Base-by-base conservation (phyloP, 441 rosid species). In the Pelargonium australe region DNA sequence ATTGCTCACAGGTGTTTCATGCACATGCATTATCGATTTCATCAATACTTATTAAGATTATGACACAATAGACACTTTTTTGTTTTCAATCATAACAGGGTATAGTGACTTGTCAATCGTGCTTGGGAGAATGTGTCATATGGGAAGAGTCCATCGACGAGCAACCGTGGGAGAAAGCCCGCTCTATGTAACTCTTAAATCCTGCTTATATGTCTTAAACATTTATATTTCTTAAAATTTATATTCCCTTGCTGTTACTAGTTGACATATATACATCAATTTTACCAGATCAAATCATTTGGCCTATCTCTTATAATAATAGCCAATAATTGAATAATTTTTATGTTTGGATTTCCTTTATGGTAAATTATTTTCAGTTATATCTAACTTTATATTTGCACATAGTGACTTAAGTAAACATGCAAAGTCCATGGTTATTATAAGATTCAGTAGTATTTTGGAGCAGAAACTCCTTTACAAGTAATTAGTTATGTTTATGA, bases 71-170 rank as follows among this genome's bases (percentile, higher is more conserved):
- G 23, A 20, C 23, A 20, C 23, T 20, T 20, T 20, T 20, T 20
- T 20, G 28, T 68, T 19, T 23, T 5, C 40, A 19, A 37, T 80
- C 25, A 41, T 75, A 63, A 71, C 79, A 93, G 98, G 97, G 97
- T 67, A 83, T 87, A 75, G 81, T 86, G 85, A 89, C 91, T 66
- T 93, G 98, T 78, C 70, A n/a, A 12, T 86, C 77, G 64, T 93
- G 97, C 82, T 85, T 73, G 64, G 98, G 98, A 13, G 98, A 93
- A 66, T 83, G 98, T 76, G 98, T 93, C 41, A 80, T 89, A 71
- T 93, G 98, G 98, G 93, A 89, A 79, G 98, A 93, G 86, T 87
- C 92, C 47, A 88, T 91, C 34, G 98, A 93, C 63, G 98, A 93
- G 77, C 85, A 72, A 73, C 97, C 97, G 53, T 91, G 98, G 98